These are phyloP conservation scores for Diaporthe sp. DNA, from an alignment of 2,329 filamentous ascomycete species.

Conservation along the genomic window DNA sequence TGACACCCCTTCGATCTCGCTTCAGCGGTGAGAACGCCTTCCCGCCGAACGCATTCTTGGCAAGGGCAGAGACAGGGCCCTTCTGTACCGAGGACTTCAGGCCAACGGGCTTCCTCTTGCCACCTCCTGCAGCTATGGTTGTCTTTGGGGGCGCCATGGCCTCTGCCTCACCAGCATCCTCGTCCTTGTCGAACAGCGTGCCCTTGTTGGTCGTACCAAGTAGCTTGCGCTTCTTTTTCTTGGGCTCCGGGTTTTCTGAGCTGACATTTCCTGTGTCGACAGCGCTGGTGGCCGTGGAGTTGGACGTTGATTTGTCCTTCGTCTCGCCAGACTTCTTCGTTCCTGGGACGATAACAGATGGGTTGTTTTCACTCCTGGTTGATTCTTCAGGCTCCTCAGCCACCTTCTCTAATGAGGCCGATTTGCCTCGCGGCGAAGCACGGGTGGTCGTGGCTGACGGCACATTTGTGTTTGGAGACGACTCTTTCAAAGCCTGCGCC, in stretches of 20 bases:
- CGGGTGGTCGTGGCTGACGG: conserved; percentile 45
- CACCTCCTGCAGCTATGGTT: conserved; percentile 35
- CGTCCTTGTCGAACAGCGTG: conserved; percentile 77
- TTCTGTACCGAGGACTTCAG: conserved; percentile 40
- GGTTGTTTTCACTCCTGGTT: conserved; percentile 51
- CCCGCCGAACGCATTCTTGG: conserved; percentile 64
- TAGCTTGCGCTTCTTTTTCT: conserved; percentile 81
- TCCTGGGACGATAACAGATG: conserved; percentile 46
- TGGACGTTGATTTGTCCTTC: conserved; percentile 44
- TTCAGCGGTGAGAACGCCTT: conserved; percentile 79
- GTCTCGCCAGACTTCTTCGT: conserved; percentile 50
- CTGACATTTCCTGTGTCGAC: conserved; percentile 28
- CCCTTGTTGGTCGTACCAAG: conserved; percentile 73
- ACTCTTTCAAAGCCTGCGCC: conserved; percentile 59
- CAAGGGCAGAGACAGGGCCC: conserved; percentile 44
- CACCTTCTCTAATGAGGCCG: conserved; percentile 54
- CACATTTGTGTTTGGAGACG: conserved; percentile 62
- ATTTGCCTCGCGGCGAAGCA: conserved; percentile 48
- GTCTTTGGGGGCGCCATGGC: conserved; percentile 37
- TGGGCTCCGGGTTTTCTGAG: conserved; percentile 54
- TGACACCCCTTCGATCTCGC: conserved; percentile 73
- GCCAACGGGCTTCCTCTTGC: conserved; percentile 44
- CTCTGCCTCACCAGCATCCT: conserved; percentile 68
- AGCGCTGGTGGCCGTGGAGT: conserved; percentile 31
- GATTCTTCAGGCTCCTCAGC: conserved; percentile 52